Evolutionary conservation across 768 basidiomycete species (phyloP).

Genomic region (Boletus rufocinnamomeus): DNA sequence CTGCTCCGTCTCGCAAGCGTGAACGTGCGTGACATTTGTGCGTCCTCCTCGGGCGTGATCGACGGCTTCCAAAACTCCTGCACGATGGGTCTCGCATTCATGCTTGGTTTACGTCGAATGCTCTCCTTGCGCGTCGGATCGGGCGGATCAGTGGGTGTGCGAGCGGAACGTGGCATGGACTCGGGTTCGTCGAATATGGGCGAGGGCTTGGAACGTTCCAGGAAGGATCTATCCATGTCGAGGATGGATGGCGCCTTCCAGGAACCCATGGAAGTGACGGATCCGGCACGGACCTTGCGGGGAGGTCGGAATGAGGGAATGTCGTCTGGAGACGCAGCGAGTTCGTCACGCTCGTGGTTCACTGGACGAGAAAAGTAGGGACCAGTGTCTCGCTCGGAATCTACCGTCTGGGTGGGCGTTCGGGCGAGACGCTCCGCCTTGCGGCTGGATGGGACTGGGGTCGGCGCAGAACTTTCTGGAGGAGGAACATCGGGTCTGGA

Average conservation of each 20-base stretch:
- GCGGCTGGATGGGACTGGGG: slow-evolving; percentile 16
- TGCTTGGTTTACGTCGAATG: slow-evolving; percentile 38
- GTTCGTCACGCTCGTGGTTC: slow-evolving; percentile 24
- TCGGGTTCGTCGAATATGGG: slow-evolving; percentile 35
- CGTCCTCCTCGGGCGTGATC: slow-evolving; percentile 47
- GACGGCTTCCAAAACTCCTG: slow-evolving; percentile 55
- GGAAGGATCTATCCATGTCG: slow-evolving; percentile 23
- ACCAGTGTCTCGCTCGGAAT: slow-evolving; percentile 27
- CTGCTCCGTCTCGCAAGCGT: slow-evolving; percentile 49
- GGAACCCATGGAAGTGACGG: slow-evolving; percentile 28
- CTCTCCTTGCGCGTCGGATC: slow-evolving; percentile 29
- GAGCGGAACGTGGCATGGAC: slow-evolving; percentile 19
- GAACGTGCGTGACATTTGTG: slow-evolving; percentile 41
- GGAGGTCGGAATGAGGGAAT: slow-evolving; percentile 11
- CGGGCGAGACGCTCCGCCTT: slow-evolving; percentile 21
- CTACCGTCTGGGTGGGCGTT: slow-evolving; percentile 20
- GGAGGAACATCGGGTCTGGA: slow-evolving; percentile 1
- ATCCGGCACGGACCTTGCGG: slow-evolving; percentile 31
- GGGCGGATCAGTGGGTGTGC: slow-evolving; percentile 25
- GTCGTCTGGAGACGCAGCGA: slow-evolving; percentile 23
- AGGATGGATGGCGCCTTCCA: slow-evolving; percentile 30
- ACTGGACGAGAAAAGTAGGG: slow-evolving; percentile 21
- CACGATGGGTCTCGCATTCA: slow-evolving; percentile 35
- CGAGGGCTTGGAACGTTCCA: slow-evolving; percentile 24
- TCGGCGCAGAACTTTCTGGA: slow-evolving; percentile 11